Conservation (phyloP, 106 monocot genomes). For the Acanthochlamys bracteata region DNA sequence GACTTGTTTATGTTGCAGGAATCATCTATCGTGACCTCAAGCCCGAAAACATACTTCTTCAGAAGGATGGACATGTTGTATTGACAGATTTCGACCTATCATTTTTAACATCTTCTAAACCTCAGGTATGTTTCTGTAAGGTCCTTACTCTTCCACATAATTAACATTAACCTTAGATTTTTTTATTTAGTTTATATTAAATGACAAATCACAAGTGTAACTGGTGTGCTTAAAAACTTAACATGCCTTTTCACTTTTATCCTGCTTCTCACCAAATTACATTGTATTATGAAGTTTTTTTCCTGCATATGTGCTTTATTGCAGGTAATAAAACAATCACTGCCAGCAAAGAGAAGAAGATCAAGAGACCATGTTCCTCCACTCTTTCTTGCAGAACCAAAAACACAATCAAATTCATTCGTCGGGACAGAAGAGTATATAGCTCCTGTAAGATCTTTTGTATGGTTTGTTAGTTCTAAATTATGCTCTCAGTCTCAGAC, state of each 20-base stretch:
- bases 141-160: no score
- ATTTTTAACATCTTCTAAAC: slow-evolving; percentile 77
- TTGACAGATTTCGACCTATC: slow-evolving; percentile 93
- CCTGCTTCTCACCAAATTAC: neutral
- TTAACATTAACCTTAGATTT: no score
- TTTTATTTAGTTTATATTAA: no score
- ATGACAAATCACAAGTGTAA: no score
- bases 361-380: slow-evolving; percentile 54
- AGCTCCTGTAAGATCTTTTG: slow-evolving; percentile 59
- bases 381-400: slow-evolving; percentile 86
- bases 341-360: slow-evolving; percentile 34
- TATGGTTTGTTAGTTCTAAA: neutral
- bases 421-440: slow-evolving; percentile 99
- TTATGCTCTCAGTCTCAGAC: neutral
- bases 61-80: slow-evolving; percentile 86
- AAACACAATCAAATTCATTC: slow-evolving; percentile 93
- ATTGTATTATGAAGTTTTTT: neutral
- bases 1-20: slow-evolving; percentile 28
- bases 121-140: slow-evolving; percentile 52
- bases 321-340: slow-evolving; percentile 65
- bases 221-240: no score
- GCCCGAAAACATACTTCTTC: slow-evolving; percentile 96
- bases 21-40: slow-evolving; percentile 95
- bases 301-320: slow-evolving; percentile 5
- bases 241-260: neutral